Evolutionary conservation across 208 protist species (phyloP).

Genomic region (Novymonas esmeraldas): DNA sequence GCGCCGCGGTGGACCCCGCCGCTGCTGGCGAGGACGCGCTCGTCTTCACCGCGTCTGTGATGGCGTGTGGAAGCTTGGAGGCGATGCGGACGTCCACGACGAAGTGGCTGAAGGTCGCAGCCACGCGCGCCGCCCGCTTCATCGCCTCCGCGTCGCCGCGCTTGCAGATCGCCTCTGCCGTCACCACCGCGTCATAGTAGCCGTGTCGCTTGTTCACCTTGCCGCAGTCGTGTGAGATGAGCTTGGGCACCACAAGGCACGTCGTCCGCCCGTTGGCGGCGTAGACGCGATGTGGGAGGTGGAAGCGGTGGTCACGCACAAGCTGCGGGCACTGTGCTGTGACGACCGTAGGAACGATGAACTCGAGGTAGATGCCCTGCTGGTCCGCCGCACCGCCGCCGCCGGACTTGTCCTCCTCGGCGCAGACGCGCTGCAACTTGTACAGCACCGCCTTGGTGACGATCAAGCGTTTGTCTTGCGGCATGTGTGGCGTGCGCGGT

Average conservation of each 20-base stretch:
- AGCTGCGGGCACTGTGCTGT: constrained; percentile 71
- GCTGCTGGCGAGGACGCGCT: not conserved
- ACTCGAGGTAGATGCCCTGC: constrained; percentile 76
- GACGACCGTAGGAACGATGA: constrained; percentile 68
- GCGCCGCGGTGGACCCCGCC: not conserved
- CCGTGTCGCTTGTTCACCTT: constrained; percentile 89
- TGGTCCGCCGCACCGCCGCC: constrained; percentile 30
- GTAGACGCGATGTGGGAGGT: constrained; percentile 69
- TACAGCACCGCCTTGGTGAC: constrained; percentile 84
- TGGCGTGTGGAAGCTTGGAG: constrained; percentile 56
- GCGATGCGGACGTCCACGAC: constrained; percentile 80
- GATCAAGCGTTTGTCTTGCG: constrained; percentile 89
- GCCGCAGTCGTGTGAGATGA: constrained; percentile 68
- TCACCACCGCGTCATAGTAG: constrained; percentile 88
- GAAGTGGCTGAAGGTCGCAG: constrained; percentile 79
- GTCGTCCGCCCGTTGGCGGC: constrained; percentile 62
- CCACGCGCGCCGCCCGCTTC: constrained; percentile 65
- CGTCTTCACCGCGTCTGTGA: constrained; percentile 36
- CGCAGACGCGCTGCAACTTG: constrained; percentile 74
- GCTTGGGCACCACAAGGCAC: constrained; percentile 81
- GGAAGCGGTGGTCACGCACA: constrained; percentile 37
- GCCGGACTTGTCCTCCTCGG: constrained; percentile 8
- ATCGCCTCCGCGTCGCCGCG: constrained; percentile 57
- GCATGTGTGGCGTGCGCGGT: constrained; percentile 54
- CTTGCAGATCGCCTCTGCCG: constrained; percentile 84